Conservation (phyloP, 768 basidiomycete genomes). For the Panus rudis region DNA sequence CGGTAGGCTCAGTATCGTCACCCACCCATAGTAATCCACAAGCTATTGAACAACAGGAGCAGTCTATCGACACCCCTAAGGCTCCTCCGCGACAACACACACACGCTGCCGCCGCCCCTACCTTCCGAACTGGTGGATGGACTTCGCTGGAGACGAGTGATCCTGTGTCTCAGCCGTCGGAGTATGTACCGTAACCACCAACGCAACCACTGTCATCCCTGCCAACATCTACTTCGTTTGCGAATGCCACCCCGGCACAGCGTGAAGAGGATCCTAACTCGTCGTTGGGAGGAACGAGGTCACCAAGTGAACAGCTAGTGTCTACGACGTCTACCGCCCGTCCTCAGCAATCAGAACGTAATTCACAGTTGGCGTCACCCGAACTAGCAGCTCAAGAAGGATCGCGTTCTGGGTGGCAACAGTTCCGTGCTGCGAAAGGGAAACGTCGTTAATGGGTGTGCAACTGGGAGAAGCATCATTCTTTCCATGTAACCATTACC, state of each 20-base stretch:
- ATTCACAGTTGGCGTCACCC: not conserved
- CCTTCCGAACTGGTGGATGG: constrained; percentile 61
- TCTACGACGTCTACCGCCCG: not conserved
- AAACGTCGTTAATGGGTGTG: too few species aligned
- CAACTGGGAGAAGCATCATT: too few species aligned
- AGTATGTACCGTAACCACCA: not conserved
- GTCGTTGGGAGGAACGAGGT: not conserved
- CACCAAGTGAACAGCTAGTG: not conserved
- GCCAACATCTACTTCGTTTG: not conserved
- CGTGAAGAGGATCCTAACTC: constrained; percentile 1
- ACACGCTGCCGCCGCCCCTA: constrained; percentile 27
- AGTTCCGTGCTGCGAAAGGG: constrained; percentile 19
- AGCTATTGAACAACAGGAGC: constrained; percentile 15
- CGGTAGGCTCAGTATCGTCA: constrained; percentile 27
- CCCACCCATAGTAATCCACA: constrained; percentile 5
- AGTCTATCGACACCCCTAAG: constrained; percentile 14
- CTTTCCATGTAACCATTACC: too few species aligned
- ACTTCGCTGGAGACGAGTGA: constrained; percentile 52
- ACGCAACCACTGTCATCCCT: constrained; percentile 1
- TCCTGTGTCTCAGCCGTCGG: not conserved
- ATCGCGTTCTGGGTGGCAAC: constrained; percentile 21
- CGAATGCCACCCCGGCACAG: not conserved
- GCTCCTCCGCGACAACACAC: not conserved
- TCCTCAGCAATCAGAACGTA: not conserved
- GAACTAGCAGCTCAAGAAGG: constrained; percentile 10